These are phyloP conservation scores for Serendipita sp. DNA, from an alignment of 768 basidiomycete genomes.

Conservation along the genomic window DNA sequence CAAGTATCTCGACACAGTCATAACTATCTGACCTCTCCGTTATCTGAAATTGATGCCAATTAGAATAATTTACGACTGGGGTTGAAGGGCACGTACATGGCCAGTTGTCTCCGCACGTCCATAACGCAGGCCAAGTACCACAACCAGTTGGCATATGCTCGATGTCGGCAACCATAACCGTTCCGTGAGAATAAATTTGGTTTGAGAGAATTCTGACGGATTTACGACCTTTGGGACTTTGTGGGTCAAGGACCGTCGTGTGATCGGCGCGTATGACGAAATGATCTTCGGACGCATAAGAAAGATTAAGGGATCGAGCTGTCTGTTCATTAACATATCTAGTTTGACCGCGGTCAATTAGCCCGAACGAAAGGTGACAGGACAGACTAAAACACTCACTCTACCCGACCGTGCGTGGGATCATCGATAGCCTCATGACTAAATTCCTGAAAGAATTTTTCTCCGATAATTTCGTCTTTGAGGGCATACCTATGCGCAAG, in stretches of 20 bases:
- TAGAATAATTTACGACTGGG: not conserved
- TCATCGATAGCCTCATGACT: constrained; percentile 8
- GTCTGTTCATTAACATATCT: constrained; percentile 10
- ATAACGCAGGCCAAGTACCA: constrained; percentile 27
- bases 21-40: not conserved
- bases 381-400: not conserved
- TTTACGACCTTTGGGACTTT: constrained; percentile 32
- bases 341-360: not conserved
- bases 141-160: constrained; percentile 27
- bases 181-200: constrained; percentile 14
- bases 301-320: constrained; percentile 6
- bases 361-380: not conserved
- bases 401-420: constrained; percentile 13
- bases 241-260: constrained; percentile 20
- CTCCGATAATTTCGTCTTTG: not conserved
- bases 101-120: constrained; percentile 13
- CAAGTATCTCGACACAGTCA: too few relatives aligned
- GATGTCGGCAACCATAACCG: constrained; percentile 20
- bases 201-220: constrained; percentile 39
- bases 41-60: not conserved
- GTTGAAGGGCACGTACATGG: not conserved
- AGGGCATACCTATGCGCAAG: not conserved
- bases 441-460: not conserved
- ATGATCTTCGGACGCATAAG: constrained; percentile 12
- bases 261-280: constrained; percentile 46